Evolutionary conservation across 805 yeast genomes (phyloP).

Genomic region (Helenozyma rhizophorensis): DNA sequence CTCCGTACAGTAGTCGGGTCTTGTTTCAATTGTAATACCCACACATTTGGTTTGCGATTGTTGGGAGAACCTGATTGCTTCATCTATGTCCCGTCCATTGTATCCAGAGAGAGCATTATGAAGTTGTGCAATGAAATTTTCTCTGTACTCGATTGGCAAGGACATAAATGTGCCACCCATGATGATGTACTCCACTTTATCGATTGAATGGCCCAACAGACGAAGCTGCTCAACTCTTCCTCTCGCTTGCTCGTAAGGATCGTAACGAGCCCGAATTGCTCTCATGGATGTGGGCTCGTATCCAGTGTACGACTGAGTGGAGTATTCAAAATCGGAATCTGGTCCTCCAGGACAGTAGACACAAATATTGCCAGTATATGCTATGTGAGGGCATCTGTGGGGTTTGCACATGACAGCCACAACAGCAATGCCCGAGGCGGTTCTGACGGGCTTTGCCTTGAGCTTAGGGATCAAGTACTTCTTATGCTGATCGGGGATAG

Average conservation of each 20-base stretch:
- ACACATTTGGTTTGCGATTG: constrained; percentile 96
- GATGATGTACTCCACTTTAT: constrained; percentile 93
- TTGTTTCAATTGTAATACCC: constrained; percentile 95
- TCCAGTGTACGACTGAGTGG: constrained; percentile 97
- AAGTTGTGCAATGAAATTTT: constrained; percentile 78
- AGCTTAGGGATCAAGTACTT: constrained; percentile 87
- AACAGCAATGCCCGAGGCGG: constrained; percentile 98
- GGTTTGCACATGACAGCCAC: constrained; percentile 99
- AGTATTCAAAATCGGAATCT: constrained; percentile 95
- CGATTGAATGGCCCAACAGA: constrained; percentile 93
- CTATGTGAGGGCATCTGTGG: constrained; percentile 98
- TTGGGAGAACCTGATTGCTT: constrained; percentile 86
- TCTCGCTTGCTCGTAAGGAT: constrained; percentile 97
- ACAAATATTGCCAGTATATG: constrained; percentile 97
- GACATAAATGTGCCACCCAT: constrained; percentile 99
- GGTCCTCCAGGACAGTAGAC: constrained; percentile 99
- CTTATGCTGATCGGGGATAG: constrained; percentile 94
- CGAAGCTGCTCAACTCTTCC: constrained; percentile 95
- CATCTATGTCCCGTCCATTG: constrained; percentile 82
- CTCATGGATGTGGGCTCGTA: constrained; percentile 99
- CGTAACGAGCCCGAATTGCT: constrained; percentile 97
- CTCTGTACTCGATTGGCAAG: constrained; percentile 83
- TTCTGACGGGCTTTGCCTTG: constrained; percentile 97
- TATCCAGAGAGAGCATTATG: constrained; percentile 95
- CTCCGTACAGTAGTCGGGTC: constrained; percentile 97